Conservation (phyloP, 257 asterid genomes). For the Coffea canephora region DNA sequence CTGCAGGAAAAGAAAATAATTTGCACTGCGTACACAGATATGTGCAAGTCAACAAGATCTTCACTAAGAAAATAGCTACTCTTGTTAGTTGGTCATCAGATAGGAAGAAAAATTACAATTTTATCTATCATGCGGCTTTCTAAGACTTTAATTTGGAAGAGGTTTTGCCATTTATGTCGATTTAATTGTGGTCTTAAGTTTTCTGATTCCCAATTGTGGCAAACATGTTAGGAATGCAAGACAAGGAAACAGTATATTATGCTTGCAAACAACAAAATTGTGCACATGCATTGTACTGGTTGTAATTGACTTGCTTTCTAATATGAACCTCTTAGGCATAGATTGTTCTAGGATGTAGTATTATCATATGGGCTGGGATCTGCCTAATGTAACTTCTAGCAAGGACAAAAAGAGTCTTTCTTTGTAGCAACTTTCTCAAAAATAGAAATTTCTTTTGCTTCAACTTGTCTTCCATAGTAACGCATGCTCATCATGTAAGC, state of each 20-base stretch:
- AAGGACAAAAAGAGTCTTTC: background rate
- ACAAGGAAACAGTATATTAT: background rate
- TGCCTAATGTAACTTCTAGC: background rate
- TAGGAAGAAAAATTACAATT: background rate
- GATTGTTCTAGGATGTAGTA: background rate
- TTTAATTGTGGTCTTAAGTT: background rate
- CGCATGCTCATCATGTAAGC: background rate
- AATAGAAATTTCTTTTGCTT: slow-evolving; percentile 3
- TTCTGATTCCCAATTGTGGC: background rate
- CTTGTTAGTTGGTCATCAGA: background rate
- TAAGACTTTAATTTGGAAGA: background rate
- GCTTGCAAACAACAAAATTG: background rate
- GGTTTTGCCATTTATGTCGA: background rate
- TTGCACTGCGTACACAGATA: background rate
- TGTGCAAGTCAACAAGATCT: background rate
- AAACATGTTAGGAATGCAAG: background rate
- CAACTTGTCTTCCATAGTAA: background rate
- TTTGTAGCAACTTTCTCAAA: background rate
- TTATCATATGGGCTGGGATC: background rate
- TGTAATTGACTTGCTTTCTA: background rate
- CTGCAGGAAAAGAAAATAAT: background rate
- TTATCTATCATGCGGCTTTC: background rate
- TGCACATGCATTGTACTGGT: background rate
- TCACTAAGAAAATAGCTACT: background rate
- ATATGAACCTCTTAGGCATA: background rate